phyloP scores from a whole-genome alignment of 768 basidiomycete genomes.

The Pulveroboletus sp. region DNA sequence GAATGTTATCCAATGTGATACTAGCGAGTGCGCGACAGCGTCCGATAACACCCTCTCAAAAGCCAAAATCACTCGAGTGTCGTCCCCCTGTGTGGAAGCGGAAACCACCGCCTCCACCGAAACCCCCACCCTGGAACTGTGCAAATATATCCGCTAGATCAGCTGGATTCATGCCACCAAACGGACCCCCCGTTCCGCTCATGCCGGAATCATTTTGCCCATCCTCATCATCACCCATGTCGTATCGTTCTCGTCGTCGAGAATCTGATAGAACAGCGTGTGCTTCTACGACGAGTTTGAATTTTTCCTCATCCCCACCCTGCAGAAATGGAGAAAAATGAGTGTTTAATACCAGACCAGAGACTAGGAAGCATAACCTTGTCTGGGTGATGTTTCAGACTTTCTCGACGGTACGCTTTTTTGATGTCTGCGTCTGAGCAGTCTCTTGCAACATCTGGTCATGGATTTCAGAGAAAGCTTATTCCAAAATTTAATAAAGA shows the following conservation, averaged over 20 bases:
- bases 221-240: conserved; percentile 79
- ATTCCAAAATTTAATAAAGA: background rate
- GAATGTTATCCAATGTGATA: conserved; percentile 7
- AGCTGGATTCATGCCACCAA: conserved; percentile 36
- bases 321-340: conserved; percentile 24
- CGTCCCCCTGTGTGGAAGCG: conserved; percentile 21
- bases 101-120: conserved; percentile 25
- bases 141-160: conserved; percentile 64
- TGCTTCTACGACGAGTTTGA: conserved; percentile 85
- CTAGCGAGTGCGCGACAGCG: background rate
- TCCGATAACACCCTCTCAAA: conserved; percentile 7
- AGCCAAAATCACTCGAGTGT: conserved; percentile 13
- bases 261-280: conserved; percentile 80
- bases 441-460: conserved; percentile 42
- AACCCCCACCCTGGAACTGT: conserved; percentile 48
- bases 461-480: background rate
- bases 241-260: conserved; percentile 65
- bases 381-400: conserved; percentile 80
- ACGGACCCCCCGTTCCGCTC: conserved; percentile 41
- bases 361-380: conserved; percentile 44
- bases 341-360: conserved; percentile 1
- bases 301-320: conserved; percentile 95
- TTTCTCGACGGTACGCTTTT: conserved; percentile 87
- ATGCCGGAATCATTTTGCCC: conserved; percentile 44
- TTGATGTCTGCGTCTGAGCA: conserved; percentile 73